Evolutionary conservation across 129 eudicot species (phyloP), one percentile per base, ranked within the genome.

Genomic region (Chrysanthemum lavandulifolium): DNA sequence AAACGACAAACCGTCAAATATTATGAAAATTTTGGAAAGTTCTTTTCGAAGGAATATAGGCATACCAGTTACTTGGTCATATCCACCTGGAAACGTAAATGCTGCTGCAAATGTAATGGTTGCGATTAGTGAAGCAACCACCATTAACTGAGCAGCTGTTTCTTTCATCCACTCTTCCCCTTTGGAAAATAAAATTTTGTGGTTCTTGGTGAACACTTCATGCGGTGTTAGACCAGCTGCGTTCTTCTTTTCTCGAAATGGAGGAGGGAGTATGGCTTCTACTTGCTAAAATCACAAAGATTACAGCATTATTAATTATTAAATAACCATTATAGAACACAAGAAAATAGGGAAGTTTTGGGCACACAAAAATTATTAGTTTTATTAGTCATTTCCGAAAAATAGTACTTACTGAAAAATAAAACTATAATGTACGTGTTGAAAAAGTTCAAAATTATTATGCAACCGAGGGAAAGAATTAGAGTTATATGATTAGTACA

Each of bases 31-130:
- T 45, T 33, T 70, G 73, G 74, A 78, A 27, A 69, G 43, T 6
- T 36, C 76, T 63, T 70, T 33, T 63, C 23, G 36, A n/a, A 71
- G 43, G 56, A 71, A 66, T 2, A 64, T 27, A 0, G 82, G 82
- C 12, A 60, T 60, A 2, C 82, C 82, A 2, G 61, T 71, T 6
- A 64, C 69, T 49, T 54, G 40, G 64, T 78, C 57, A 18, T 53
- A 71, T 6, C 82, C 82, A 61, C 82, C 82, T 27, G 82, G 82
- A 19, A 78, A 65, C 4, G 76, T 78, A 58, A 78, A 56, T 4
- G 69, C 72, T 7, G 77, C 77, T 10, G 82, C 71, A 53, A 78
- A 78, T 18, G 76, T 67, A 8, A 78, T 71, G 7, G 82, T 78
- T 36, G 77, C 77, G 23, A 73, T 73, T 6, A 73, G 69, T 25